A percentile compares a stretch with the other conserved stretches of the same genome.
phyloP scores from a whole-genome alignment of 2,329 filamentous ascomycete genomes.

The Metarhizium robertsii region DNA sequence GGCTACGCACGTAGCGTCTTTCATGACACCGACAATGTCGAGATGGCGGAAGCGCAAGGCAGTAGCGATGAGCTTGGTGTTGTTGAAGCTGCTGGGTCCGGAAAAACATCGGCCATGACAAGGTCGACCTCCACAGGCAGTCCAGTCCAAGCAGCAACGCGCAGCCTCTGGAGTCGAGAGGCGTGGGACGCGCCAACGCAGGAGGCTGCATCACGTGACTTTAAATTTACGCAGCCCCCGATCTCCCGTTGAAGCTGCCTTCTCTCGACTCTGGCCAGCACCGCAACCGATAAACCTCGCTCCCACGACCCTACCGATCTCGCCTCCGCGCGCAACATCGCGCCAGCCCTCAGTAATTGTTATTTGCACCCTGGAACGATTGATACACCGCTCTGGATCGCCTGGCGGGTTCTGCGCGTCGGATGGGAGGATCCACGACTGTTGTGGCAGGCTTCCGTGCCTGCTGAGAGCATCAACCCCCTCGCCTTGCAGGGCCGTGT shows the following conservation, averaged over 20 bases:
- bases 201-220: constrained; percentile 29
- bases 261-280: constrained; percentile 17
- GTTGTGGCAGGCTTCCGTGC: constrained; percentile 41
- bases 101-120: background rate
- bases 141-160: too few species aligned
- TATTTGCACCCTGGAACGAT: background rate
- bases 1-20: background rate
- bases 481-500: constrained; percentile 2
- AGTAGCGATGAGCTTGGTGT: background rate
- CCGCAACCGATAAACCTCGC: constrained; percentile 12
- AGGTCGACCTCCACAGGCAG: too few species aligned
- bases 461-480: constrained; percentile 28
- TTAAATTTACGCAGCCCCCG: constrained; percentile 30
- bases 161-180: too few species aligned
- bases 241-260: constrained; percentile 21
- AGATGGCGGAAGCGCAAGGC: background rate
- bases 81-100: background rate
- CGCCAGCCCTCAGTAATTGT: constrained; percentile 1
- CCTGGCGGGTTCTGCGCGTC: constrained; percentile 19
- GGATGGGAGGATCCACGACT: constrained; percentile 37
- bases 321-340: constrained; percentile 12
- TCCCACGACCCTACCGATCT: constrained; percentile 10
- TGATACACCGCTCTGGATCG: background rate
- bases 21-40: background rate
- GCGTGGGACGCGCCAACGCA: background rate